Conservation (phyloP, 306 rosid genomes). For the Medicago arabica region DNA sequence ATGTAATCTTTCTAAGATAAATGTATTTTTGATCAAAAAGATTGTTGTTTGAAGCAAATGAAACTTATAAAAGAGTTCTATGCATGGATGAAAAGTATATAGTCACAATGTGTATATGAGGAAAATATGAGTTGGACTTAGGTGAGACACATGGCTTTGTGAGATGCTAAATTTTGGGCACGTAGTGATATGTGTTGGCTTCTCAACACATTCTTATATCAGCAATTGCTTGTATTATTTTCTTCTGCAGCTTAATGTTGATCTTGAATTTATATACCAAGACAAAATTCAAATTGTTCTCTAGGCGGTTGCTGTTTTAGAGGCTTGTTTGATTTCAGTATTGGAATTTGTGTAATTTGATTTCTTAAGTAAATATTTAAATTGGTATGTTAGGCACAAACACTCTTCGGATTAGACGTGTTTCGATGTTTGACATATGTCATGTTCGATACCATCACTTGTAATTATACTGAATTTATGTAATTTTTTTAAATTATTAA, state of each 20-base stretch:
- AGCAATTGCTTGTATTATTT: slow-evolving; percentile 3
- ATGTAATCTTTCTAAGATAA: slow-evolving; percentile 11
- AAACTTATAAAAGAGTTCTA: slow-evolving; percentile 16
- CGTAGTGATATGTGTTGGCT: slow-evolving; percentile 48
- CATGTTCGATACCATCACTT: too few relatives aligned
- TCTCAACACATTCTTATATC: slow-evolving; percentile 15
- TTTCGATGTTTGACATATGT: too few relatives aligned
- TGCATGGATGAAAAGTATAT: slow-evolving; percentile 78
- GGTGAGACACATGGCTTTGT: slow-evolving; percentile 60
- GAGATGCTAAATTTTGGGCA: slow-evolving; percentile 49
- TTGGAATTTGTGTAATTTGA: slow-evolving; percentile 26
- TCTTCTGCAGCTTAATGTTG: slow-evolving; percentile 14
- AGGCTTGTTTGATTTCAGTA: slow-evolving; percentile 9
- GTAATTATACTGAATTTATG: too few relatives aligned
- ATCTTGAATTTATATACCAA: slow-evolving; percentile 25
- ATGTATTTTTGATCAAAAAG: not conserved
- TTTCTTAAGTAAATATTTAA: not conserved
- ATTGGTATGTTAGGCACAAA: too few relatives aligned
- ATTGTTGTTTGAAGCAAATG: slow-evolving; percentile 2
- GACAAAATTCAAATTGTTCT: slow-evolving; percentile 37
- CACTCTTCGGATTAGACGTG: too few relatives aligned
- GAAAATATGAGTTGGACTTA: slow-evolving; percentile 30
- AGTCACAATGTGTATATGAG: slow-evolving; percentile 48
- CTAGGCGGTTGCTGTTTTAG: slow-evolving; percentile 36
- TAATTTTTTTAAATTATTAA: too few relatives aligned